Base-by-base conservation (phyloP, 2,329 filamentous ascomycete species). In the Aureobasidium sp. region DNA sequence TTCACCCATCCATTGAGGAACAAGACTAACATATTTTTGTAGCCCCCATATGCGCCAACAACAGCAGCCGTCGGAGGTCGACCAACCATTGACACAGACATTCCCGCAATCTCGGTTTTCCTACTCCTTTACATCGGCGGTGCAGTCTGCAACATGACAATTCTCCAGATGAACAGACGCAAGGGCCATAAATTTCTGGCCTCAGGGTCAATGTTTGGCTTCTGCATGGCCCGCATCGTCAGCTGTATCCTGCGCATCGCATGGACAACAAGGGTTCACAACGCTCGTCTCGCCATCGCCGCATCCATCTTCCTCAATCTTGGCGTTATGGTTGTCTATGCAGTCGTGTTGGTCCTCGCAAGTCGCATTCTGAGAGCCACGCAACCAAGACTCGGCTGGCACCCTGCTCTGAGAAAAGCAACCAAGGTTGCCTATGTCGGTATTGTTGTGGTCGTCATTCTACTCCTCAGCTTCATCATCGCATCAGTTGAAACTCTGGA, bases 201-300 rank as follows among this genome's bases (percentile, higher is more conserved):
- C 57, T 74, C 69, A 35, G 62, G 66, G 15, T 65, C 75, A 60
- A 66, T 78, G 2, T 77, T 77, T 50, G 69, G 69, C 2, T 78
- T 78, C 66, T 76, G 73, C 64, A 74, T 77, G 69, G 70, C 74
- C 10, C 70, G 77, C 23, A 68, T 76, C 15, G 53, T 72, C 11
- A 77, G 76, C 5, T 73, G 69, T 43, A 68, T 69, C 27, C 65
- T 79, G 10, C 65, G 70, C 6, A 69, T 72, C 31, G 69, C 59
- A n/a, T 67, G 66, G 64, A 66, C 70, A 4, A 64, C 62, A 4
- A 63, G 69, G 5, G 70, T 70, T 2, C 62, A 63, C 19, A 67
- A 70, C 42, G 61, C 69, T 33, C 62, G 62, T 9, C 61, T 72
- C 46, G 64, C 63, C n/a, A 68, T 73, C 46, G 68, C 70, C 1